Percentiles rank a stretch among this genome's conserved stretches.
These are phyloP conservation scores for Fusarium nygamai DNA, from an alignment of 2,329 filamentous ascomycete species.

Conservation along the genomic window DNA sequence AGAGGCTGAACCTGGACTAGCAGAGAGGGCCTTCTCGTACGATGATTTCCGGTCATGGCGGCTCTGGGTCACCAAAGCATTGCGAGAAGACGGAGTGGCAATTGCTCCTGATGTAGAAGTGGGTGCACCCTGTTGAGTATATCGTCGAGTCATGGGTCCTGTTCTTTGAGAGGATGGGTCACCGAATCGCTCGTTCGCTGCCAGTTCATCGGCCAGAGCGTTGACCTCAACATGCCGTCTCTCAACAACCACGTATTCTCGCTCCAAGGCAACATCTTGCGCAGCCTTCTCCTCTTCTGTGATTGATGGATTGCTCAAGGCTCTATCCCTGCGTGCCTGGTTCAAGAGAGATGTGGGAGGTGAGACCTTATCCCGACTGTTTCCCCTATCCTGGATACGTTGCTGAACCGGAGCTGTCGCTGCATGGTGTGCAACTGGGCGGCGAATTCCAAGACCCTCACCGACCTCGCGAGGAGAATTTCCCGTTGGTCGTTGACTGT, in stretches of 20 bases:
- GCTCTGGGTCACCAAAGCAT: slow-evolving; percentile 77
- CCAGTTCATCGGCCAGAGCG: slow-evolving; percentile 94
- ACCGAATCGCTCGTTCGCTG: slow-evolving; percentile 77
- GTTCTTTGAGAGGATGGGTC: slow-evolving; percentile 63
- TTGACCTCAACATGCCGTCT: slow-evolving; percentile 97
- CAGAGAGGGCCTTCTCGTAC: slow-evolving; percentile 79
- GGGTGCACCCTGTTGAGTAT: slow-evolving; percentile 80
- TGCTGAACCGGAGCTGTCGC: slow-evolving; percentile 60
- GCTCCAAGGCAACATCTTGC: slow-evolving; percentile 88
- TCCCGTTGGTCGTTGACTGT: slow-evolving; percentile 45
- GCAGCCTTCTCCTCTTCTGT: slow-evolving; percentile 77
- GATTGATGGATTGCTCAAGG: slow-evolving; percentile 43
- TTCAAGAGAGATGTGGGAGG: slow-evolving; percentile 48
- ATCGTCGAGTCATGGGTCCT: slow-evolving; percentile 75
- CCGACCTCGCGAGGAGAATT: slow-evolving; percentile 58
- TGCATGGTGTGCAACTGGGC: slow-evolving; percentile 57
- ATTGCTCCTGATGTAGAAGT: slow-evolving; percentile 76
- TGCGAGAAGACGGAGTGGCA: slow-evolving; percentile 72
- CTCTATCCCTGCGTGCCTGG: slow-evolving; percentile 44
- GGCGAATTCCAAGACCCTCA: slow-evolving; percentile 63
- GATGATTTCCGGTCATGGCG: slow-evolving; percentile 82
- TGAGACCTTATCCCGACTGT: slow-evolving; percentile 40
- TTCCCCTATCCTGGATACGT: slow-evolving; percentile 38
- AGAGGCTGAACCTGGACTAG: slow-evolving; percentile 76
- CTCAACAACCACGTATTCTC: slow-evolving; percentile 96